Conservation (phyloP, 1,139 yeast species). For the Pichia sp. region DNA sequence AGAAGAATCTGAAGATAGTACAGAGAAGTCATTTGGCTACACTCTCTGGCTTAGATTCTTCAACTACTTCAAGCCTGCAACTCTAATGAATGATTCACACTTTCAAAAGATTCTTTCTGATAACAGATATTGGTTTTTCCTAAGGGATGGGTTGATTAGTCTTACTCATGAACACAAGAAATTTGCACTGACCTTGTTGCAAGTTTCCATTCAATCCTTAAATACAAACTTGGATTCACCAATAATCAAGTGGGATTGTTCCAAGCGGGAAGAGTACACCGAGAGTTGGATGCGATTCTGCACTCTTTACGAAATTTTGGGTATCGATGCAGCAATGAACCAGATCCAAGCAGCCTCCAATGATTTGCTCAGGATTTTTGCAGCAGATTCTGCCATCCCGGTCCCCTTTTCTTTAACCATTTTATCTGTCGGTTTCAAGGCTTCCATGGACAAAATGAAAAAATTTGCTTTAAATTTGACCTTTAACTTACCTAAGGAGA, state of each 20-base stretch:
- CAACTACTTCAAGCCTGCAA: slow-evolving; percentile 19
- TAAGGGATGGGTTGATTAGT: slow-evolving; percentile 54
- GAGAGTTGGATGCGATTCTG: slow-evolving; percentile 66
- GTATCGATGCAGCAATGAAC: slow-evolving; percentile 79
- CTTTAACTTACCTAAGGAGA: slow-evolving; percentile 42
- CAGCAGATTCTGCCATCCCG: slow-evolving; percentile 46
- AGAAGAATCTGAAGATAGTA: slow-evolving; percentile 26
- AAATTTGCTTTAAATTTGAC: slow-evolving; percentile 54
- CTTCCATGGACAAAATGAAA: slow-evolving; percentile 75
- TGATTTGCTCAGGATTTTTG: slow-evolving; percentile 54
- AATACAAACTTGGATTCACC: slow-evolving; percentile 33
- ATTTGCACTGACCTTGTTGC: slow-evolving; percentile 61
- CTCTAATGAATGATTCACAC: slow-evolving; percentile 16
- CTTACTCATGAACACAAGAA: slow-evolving; percentile 65
- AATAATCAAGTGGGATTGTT: slow-evolving; percentile 42
- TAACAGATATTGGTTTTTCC: slow-evolving; percentile 49
- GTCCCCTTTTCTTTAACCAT: slow-evolving; percentile 66
- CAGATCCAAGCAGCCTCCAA: slow-evolving; percentile 74
- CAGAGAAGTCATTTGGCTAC: slow-evolving; percentile 38
- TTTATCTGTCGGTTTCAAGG: slow-evolving; percentile 67
- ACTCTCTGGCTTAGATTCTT: slow-evolving; percentile 53
- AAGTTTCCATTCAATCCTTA: slow-evolving; percentile 48
- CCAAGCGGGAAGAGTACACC: slow-evolving; percentile 28
- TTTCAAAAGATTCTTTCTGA: slow-evolving; percentile 33
- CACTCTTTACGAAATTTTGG: slow-evolving; percentile 73